Base-by-base conservation (phyloP, 2,329 filamentous ascomycete genomes). In the Endothia cerciana region DNA sequence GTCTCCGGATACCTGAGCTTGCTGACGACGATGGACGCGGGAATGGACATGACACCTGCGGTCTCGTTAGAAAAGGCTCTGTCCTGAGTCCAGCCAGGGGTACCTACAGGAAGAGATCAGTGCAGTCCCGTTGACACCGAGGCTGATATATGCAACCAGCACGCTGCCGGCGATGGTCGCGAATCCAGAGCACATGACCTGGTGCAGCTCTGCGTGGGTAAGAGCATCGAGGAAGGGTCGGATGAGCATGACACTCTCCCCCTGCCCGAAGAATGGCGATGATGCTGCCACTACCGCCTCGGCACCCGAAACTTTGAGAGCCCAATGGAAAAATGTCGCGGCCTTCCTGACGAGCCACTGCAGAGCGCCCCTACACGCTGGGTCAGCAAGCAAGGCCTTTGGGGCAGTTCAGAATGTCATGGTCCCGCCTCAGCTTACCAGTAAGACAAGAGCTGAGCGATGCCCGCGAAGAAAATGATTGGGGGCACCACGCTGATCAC, bases 231-330 rank as follows among this genome's bases (percentile, higher is more conserved):
- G 88, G 76, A 96, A 97, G 0, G 93, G 93, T 63, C 89, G 89
- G 77, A 97, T 93, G 73, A 97, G 81, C 91, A 97, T 96, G 67
- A 92, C 93, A 30, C 91, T 95, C 83, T 97, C 94, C 74, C 94
- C 93, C 81, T 97, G 93, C 10, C 94, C 94, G 73, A 97, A 95
- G 79, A 97, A 97, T 10, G 94, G 94, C 0, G 93, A 96, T 11
- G 94, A 93, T 41, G 94, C 91, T 41, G 94, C 94, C 66, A 97
- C 94, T 60, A 97, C 91, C n/a, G 94, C 93, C 78, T 97, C 94
- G 56, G 92, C 92, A 68, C 94, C 94, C 4, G 93, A 97, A 6
- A 97, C 92, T 61, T 87, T 86, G 78, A 97, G 89, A 55, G 83
- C 85, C 91, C 92, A 97, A 86, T 94, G 96, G 85, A 97, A 96